phyloP scores from a whole-genome alignment of 202 grass and related monocot species.

The Saccharum hybrid region DNA sequence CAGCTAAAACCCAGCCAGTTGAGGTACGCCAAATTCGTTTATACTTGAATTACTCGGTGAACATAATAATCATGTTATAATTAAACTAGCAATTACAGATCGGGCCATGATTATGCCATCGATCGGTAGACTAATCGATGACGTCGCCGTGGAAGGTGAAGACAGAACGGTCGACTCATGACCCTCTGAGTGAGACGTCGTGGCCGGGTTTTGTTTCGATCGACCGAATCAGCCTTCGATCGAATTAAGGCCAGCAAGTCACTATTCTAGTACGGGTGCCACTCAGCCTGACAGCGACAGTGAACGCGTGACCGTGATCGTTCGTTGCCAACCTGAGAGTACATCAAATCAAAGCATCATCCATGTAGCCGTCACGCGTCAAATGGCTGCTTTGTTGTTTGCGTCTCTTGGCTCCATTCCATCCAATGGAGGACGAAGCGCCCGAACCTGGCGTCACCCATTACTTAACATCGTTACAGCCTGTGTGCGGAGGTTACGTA shows the following conservation, averaged over 20 bases:
- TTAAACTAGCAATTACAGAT: constrained; percentile 4
- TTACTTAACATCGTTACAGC: no score
- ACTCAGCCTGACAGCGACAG: constrained; percentile 21
- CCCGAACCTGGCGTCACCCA: no score
- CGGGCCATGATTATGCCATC: not conserved
- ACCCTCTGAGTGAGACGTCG: not conserved
- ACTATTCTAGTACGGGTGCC: not conserved
- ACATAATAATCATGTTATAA: not conserved
- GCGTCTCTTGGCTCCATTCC: no score
- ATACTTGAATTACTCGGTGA: no score
- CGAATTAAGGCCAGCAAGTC: not conserved
- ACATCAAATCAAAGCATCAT: not conserved
- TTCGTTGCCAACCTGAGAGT: not conserved
- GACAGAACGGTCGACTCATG: not conserved
- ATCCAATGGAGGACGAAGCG: no score
- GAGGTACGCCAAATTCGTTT: no score
- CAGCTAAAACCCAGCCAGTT: no score
- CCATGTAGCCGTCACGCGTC: no score
- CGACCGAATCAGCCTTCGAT: constrained; percentile 11
- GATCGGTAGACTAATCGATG: not conserved
- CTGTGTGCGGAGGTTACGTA: no score
- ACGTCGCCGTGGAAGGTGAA: not conserved
- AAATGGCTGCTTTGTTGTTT: no score
- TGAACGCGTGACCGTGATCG: not conserved
- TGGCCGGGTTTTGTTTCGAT: not conserved